phyloP scores from a whole-genome alignment of 2,329 filamentous ascomycete genomes.

The Aspergillus novofumigatus region DNA sequence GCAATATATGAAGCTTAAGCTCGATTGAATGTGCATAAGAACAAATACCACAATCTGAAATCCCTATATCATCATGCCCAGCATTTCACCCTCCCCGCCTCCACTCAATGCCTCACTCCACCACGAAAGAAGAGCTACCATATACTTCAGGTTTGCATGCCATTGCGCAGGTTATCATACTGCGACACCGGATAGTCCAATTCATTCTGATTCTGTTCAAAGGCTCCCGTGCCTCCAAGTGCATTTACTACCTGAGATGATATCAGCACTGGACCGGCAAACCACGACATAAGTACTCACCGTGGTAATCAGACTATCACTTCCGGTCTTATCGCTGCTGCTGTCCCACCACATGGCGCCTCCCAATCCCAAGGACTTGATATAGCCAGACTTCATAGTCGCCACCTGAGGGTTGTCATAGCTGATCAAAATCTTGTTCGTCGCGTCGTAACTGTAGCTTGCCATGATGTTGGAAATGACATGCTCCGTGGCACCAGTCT shows the following conservation, averaged over 20 bases:
- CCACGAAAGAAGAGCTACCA: no score
- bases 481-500: conserved; percentile 58
- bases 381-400: conserved; percentile 65
- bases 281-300: conserved; percentile 21
- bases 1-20: no score
- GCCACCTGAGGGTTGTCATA: conserved; percentile 71
- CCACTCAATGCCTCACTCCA: no score
- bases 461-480: conserved; percentile 61
- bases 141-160: conserved; percentile 10
- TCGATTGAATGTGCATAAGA: background rate
- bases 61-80: background rate
- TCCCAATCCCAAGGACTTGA: conserved; percentile 64
- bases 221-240: conserved; percentile 27
- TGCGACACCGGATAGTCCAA: conserved; percentile 50
- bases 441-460: conserved; percentile 67
- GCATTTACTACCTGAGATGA: conserved; percentile 26
- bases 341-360: conserved; percentile 98
- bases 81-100: background rate
- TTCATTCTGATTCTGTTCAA: conserved; percentile 48
- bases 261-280: background rate
- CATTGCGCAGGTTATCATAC: conserved; percentile 51
- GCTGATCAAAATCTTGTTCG: conserved; percentile 61
- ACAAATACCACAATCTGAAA: background rate
- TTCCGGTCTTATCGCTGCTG: conserved; percentile 66
- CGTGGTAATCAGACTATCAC: conserved; percentile 63